phyloP scores from a whole-genome alignment of 306 rosid genomes.

The Citrullus amarus region DNA sequence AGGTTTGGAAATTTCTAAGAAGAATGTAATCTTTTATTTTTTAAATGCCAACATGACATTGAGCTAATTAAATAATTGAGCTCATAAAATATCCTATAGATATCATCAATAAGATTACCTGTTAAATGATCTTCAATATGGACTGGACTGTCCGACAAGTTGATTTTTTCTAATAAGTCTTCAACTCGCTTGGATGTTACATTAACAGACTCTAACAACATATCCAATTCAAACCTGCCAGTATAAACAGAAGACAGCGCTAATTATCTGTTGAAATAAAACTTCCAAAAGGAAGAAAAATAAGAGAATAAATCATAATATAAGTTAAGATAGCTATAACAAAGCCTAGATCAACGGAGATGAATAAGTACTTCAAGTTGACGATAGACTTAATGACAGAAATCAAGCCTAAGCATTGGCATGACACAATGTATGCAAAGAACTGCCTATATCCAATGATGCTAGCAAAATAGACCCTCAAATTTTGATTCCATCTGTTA shows the following conservation, averaged over 20 bases:
- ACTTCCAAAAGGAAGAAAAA: background rate
- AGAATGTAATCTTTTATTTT: background rate
- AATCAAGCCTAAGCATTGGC: background rate
- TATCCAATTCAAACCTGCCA: conserved; percentile 89
- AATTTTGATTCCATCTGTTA: background rate
- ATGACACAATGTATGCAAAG: background rate
- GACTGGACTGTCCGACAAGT: conserved; percentile 39
- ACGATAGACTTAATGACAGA: background rate
- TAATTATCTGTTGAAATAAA: background rate
- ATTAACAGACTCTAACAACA: conserved; percentile 93
- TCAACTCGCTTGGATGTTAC: conserved; percentile 75
- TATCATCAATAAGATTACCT: conserved; percentile 27
- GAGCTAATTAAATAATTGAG: background rate
- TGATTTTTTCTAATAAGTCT: conserved; percentile 58
- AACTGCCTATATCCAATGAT: background rate
- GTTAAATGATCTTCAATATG: conserved; percentile 74
- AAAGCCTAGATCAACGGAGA: background rate
- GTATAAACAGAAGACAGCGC: background rate
- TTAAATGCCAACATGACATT: background rate
- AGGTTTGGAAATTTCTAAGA: background rate
- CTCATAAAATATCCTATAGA: background rate
- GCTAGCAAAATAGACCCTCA: background rate
- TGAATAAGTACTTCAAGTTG: background rate
- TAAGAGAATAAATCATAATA: background rate
- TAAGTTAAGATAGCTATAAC: background rate